Conservation (phyloP, 495 filamentous ascomycete species). For the Penicillium steckii region DNA sequence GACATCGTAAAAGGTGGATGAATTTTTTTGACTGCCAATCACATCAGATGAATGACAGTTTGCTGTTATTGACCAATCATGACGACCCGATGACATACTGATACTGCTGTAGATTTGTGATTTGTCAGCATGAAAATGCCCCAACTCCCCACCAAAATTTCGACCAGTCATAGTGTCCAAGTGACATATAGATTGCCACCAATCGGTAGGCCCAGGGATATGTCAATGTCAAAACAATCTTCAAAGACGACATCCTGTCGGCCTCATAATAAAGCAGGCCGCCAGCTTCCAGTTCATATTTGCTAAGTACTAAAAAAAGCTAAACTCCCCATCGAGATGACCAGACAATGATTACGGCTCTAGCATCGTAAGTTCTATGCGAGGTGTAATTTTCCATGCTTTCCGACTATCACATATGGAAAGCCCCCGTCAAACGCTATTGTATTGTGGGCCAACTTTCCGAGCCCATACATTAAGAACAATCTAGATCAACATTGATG, state of each 20-base stretch:
- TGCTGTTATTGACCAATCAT: conserved; percentile 9
- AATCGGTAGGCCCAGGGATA: background rate
- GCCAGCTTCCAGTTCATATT: conserved; percentile 2
- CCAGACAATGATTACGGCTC: conserved; percentile 8
- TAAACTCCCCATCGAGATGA: conserved; percentile 3
- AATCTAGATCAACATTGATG: background rate
- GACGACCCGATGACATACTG: conserved; percentile 6
- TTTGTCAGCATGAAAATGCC: conserved; percentile 13
- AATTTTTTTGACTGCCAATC: conserved; percentile 14
- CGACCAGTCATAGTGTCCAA: conserved; percentile 11
- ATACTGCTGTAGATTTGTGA: conserved; percentile 12
- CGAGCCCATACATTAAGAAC: background rate
- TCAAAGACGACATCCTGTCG: conserved; percentile 3
- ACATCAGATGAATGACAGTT: conserved; percentile 8
- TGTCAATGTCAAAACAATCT: conserved; percentile 5
- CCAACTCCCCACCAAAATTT: background rate
- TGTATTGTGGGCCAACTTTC: conserved; percentile 6
- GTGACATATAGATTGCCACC: conserved; percentile 14
- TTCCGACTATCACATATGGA: conserved; percentile 6
- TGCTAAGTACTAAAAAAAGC: conserved; percentile 4
- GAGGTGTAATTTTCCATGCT: conserved; percentile 1
- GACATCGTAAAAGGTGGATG: background rate
- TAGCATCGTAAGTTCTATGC: conserved; percentile 6
- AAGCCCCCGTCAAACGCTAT: conserved; percentile 2
- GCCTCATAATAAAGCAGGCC: conserved; percentile 9